phyloP scores from a whole-genome alignment of 2,329 filamentous ascomycete genomes.

The Aspergillus clavatus region DNA sequence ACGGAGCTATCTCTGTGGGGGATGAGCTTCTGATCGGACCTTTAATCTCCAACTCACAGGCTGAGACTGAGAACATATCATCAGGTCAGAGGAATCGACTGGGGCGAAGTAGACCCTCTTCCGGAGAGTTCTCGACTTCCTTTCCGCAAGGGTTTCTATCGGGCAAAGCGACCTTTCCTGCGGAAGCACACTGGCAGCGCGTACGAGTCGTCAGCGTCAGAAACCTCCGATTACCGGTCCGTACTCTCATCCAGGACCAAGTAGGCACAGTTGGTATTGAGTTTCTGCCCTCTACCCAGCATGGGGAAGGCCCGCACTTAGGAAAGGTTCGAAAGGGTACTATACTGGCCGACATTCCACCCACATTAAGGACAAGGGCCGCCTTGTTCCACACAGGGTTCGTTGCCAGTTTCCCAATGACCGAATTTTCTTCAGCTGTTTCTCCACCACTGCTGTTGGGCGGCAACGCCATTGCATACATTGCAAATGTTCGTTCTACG shows the following conservation, averaged over 20 bases:
- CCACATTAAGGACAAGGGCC: conserved; percentile 27
- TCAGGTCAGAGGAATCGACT: conserved; percentile 9
- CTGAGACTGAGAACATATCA: conserved; percentile 46
- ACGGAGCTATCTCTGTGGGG: conserved; percentile 70
- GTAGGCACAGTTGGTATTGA: conserved; percentile 83
- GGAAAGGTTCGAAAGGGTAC: conserved; percentile 67
- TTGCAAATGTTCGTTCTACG: conserved; percentile 78
- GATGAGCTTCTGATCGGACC: conserved; percentile 76
- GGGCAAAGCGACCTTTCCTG: conserved; percentile 47
- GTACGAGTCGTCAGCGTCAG: conserved; percentile 81
- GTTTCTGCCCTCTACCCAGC: conserved; percentile 19
- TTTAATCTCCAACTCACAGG: conserved; percentile 49
- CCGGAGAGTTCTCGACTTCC: conserved; percentile 32
- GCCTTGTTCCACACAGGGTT: conserved; percentile 57
- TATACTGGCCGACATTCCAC: conserved; percentile 65
- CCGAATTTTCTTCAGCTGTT: conserved; percentile 44
- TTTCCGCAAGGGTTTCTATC: conserved; percentile 24
- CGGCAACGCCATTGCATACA: conserved; percentile 66
- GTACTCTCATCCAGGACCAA: conserved; percentile 69
- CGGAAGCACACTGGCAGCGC: conserved; percentile 69
- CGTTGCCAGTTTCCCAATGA: conserved; percentile 64
- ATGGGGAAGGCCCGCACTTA: conserved; percentile 24
- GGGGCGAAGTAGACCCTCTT: conserved; percentile 29
- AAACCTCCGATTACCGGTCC: conserved; percentile 79
- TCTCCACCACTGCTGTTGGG: conserved; percentile 54